Evolutionary conservation across 1,284 basidiomycete genomes (phyloP).

Genomic region (Ceratobasidium sp.): DNA sequence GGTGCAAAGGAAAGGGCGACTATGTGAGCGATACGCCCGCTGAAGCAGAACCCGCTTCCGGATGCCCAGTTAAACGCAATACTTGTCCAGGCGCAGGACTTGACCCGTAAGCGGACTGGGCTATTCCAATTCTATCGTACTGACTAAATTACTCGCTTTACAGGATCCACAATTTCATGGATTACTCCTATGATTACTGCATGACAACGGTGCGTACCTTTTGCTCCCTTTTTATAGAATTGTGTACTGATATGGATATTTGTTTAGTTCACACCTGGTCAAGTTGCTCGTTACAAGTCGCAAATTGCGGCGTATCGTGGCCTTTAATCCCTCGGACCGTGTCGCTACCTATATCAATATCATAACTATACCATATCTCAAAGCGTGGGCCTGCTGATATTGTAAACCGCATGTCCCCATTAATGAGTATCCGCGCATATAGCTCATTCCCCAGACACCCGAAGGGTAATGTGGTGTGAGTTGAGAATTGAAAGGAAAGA

Average conservation of each 20-base stretch:
- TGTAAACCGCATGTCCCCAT: too few relatives aligned
- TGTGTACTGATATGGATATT: background rate
- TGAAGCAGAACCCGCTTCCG: constrained; percentile 39
- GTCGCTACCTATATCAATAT: background rate
- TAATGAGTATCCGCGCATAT: background rate
- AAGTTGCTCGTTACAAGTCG: constrained; percentile 56
- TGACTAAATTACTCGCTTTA: background rate
- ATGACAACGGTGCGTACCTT: constrained; percentile 38
- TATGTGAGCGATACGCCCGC: constrained; percentile 49
- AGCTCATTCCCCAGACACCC: too few relatives aligned
- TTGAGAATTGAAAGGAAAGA: too few relatives aligned
- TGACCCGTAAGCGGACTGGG: constrained; percentile 41
- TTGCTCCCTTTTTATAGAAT: background rate
- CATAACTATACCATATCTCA: background rate
- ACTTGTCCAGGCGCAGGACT: constrained; percentile 44
- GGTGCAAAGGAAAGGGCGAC: constrained; percentile 49
- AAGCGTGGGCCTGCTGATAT: background rate
- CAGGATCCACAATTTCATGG: constrained; percentile 43
- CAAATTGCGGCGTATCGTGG: constrained; percentile 63
- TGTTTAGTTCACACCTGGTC: constrained; percentile 59
- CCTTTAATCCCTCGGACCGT: constrained; percentile 48
- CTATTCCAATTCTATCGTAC: background rate
- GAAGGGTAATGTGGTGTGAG: too few relatives aligned
- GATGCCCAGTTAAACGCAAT: constrained; percentile 45
- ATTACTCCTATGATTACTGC: constrained; percentile 46